Evolutionary conservation across 805 yeast species (phyloP).

Genomic region (Ogataea neopini): DNA sequence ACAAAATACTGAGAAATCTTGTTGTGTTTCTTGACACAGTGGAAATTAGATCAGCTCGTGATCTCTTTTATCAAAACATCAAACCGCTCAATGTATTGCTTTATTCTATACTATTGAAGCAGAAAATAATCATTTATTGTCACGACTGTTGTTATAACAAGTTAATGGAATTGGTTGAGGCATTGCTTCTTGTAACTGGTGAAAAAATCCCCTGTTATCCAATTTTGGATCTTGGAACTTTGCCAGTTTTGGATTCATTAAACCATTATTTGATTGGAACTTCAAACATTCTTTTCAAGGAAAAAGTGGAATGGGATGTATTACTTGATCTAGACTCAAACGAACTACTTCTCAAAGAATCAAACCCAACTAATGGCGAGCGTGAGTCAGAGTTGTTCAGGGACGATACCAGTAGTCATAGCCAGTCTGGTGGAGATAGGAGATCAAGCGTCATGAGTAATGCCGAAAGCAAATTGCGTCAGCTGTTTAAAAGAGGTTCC

Average conservation of each 20-base stretch:
- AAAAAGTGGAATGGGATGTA: constrained; percentile 56
- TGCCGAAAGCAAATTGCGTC: constrained; percentile 23
- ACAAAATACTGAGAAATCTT: constrained; percentile 24
- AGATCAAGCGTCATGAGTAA: constrained; percentile 17
- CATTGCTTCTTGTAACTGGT: constrained; percentile 42
- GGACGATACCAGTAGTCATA: constrained; percentile 10
- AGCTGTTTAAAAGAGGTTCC: constrained; percentile 22
- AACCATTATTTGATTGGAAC: constrained; percentile 61
- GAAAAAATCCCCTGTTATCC: constrained; percentile 39
- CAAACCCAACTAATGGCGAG: constrained; percentile 7
- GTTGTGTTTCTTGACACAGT: constrained; percentile 15
- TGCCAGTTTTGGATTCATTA: constrained; percentile 47
- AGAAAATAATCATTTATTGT: constrained; percentile 39
- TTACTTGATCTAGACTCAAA: constrained; percentile 60
- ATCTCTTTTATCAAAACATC: constrained; percentile 24
- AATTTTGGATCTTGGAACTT: constrained; percentile 58
- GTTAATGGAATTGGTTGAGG: constrained; percentile 46
- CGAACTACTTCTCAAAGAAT: constrained; percentile 35
- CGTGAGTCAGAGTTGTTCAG: constrained; percentile 13
- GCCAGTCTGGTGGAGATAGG: constrained; percentile 8
- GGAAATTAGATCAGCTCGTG: constrained; percentile 5
- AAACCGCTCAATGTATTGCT: constrained; percentile 42
- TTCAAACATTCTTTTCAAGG: constrained; percentile 63
- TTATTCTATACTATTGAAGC: constrained; percentile 50
- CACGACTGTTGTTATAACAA: constrained; percentile 47